A percentile compares a stretch with the other conserved stretches of the same genome.
phyloP scores from a whole-genome alignment of 495 filamentous ascomycete species.

The Daldinia grandis region DNA sequence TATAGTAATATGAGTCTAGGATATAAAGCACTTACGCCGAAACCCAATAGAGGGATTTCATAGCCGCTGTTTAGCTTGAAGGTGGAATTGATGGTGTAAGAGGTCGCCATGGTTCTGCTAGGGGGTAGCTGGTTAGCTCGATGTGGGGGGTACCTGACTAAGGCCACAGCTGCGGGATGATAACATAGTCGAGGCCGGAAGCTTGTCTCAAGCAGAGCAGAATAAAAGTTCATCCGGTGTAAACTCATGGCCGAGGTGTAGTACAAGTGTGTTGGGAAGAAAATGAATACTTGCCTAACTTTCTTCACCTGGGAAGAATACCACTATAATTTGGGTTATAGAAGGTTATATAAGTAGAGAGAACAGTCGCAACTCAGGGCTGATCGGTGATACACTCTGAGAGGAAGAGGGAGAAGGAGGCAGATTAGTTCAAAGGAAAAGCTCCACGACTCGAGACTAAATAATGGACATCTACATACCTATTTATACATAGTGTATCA shows the following conservation, averaged over 20 bases:
- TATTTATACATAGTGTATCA: not conserved
- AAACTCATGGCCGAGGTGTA: not conserved
- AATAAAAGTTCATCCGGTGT: not conserved
- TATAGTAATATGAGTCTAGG: not conserved
- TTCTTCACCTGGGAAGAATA: not conserved
- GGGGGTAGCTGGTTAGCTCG: constrained; percentile 5
- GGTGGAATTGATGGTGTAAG: constrained; percentile 67
- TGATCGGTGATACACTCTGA: not conserved
- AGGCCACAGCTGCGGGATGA: not conserved
- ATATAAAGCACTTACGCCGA: constrained; percentile 65
- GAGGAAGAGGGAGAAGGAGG: not conserved
- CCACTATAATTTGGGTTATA: not conserved
- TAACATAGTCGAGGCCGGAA: not conserved
- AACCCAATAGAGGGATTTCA: constrained; percentile 78
- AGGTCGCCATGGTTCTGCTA: constrained; percentile 58
- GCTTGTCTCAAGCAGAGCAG: not conserved
- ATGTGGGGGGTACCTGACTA: not conserved
- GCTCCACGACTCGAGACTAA: not conserved
- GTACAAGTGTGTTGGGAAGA: not conserved
- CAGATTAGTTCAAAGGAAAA: not conserved
- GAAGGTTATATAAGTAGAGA: not conserved
- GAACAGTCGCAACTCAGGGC: not conserved
- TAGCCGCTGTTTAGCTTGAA: constrained; percentile 77
- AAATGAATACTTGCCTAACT: not conserved
- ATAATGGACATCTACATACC: not conserved